These are phyloP conservation scores for Cydonia oblonga DNA, from an alignment of 331 rosid genomes.

Conservation along the genomic window DNA sequence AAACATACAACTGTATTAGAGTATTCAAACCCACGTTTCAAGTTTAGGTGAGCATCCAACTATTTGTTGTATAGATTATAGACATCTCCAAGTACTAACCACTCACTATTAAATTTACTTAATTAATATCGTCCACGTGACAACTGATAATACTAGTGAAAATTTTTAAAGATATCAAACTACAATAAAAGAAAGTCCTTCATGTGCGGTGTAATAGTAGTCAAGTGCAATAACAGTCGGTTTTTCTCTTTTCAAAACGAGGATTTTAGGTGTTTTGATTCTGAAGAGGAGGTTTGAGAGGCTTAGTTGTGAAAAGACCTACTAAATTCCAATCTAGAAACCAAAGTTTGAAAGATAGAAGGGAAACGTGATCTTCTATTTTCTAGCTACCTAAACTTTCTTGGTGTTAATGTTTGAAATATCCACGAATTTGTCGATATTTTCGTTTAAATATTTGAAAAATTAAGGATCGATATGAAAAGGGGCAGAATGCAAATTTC, in stretches of 20 bases:
- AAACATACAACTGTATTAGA: not conserved
- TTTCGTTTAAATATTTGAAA: too few relatives aligned
- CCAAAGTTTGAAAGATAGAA: not conserved
- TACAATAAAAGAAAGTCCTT: not conserved
- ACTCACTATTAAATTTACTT: not conserved
- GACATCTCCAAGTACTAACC: not conserved
- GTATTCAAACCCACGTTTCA: not conserved
- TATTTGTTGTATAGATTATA: not conserved
- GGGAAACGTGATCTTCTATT: not conserved
- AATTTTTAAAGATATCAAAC: too few relatives aligned
- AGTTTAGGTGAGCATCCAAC: not conserved
- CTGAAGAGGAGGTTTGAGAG: too few relatives aligned
- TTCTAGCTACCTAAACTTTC: not conserved
- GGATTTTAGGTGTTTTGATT: not conserved
- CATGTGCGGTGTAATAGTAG: not conserved
- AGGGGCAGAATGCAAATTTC: too few relatives aligned
- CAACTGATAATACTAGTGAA: not conserved
- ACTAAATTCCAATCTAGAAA: not conserved
- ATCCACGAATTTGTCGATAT: too few relatives aligned
- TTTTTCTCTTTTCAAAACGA: not conserved
- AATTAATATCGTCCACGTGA: too few relatives aligned
- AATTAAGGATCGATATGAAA: too few relatives aligned
- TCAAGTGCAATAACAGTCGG: not conserved
- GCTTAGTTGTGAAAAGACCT: too few relatives aligned
- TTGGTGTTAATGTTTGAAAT: not conserved